Percentiles rank a stretch among this genome's conserved stretches.
phyloP scores from a whole-genome alignment of 305 asterid genomes.

The Ajuga reptans region DNA sequence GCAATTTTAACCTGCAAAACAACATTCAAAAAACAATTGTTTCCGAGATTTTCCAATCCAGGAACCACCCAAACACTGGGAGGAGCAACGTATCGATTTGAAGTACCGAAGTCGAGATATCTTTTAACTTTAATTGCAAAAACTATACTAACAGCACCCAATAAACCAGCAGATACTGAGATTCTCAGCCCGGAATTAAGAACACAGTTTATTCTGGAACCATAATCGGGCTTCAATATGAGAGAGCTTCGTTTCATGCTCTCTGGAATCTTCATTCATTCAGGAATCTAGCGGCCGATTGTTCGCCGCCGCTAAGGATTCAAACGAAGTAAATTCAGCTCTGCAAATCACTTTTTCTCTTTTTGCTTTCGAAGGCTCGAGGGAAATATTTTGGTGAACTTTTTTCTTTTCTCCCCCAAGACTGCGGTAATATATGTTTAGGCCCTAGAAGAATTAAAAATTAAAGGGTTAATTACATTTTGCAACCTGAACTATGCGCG shows the following conservation, averaged over 20 bases:
- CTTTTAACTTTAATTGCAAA: conserved; percentile 35
- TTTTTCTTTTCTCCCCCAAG: not conserved
- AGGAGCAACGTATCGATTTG: conserved; percentile 21
- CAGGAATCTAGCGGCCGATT: not conserved
- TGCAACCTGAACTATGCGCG: no score
- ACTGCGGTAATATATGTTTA: not conserved
- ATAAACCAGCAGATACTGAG: conserved; percentile 43
- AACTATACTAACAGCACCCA: conserved; percentile 49
- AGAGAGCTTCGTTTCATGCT: conserved; percentile 24
- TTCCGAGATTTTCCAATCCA: conserved; percentile 77
- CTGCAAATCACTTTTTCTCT: not conserved
- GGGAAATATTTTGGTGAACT: not conserved
- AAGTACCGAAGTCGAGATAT: conserved; percentile 24
- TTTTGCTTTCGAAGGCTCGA: not conserved
- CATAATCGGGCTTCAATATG: conserved; percentile 28
- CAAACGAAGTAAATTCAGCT: not conserved
- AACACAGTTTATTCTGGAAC: conserved; percentile 33
- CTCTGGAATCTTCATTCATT: conserved; percentile 35
- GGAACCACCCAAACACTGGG: conserved; percentile 45
- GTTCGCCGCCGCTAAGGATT: not conserved
- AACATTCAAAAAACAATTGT: conserved; percentile 82
- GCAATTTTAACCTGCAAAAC: conserved; percentile 68
- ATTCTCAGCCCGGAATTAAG: conserved; percentile 34
- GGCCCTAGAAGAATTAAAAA: not conserved
- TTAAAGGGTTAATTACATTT: no score